Conservation (phyloP, 2,329 filamentous ascomycete species). For the Chaetothyriales sp. region DNA sequence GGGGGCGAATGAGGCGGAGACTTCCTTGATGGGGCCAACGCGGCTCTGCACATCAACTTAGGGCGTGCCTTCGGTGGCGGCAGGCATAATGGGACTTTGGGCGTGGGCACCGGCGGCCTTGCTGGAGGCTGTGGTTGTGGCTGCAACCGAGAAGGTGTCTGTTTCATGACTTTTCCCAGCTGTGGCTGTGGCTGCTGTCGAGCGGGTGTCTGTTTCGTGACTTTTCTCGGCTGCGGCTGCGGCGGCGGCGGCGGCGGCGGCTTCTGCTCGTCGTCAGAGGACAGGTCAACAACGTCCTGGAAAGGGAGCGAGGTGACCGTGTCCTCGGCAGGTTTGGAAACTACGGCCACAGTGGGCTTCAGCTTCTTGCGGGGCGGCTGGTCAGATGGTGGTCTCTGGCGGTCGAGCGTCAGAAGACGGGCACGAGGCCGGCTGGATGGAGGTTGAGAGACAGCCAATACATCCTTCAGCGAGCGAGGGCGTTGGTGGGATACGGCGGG, state of each 20-base stretch:
- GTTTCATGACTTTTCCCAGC: not conserved
- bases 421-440: slow-evolving; percentile 46
- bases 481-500: slow-evolving; percentile 29
- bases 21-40: slow-evolving; percentile 14
- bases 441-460: slow-evolving; percentile 51
- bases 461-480: slow-evolving; percentile 44
- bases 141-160: not conserved
- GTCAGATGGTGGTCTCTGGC: slow-evolving; percentile 30
- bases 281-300: not conserved
- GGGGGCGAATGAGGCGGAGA: not conserved
- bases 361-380: slow-evolving; percentile 14
- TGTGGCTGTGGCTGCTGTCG: not conserved
- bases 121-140: not conserved
- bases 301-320: not conserved
- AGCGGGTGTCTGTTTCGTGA: not conserved
- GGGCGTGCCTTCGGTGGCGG: slow-evolving; percentile 23
- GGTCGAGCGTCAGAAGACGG: slow-evolving; percentile 49
- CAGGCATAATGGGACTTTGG: not conserved
- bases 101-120: not conserved
- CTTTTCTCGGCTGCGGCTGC: not conserved
- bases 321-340: slow-evolving; percentile 2
- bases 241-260: not conserved
- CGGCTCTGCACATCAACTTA: slow-evolving; percentile 30
- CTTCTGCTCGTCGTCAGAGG: not conserved
- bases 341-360: slow-evolving; percentile 23